These are phyloP conservation scores for Haplosporangium sp. DNA, from an alignment of 371 early-diverging fungal genomes.

Conservation along the genomic window DNA sequence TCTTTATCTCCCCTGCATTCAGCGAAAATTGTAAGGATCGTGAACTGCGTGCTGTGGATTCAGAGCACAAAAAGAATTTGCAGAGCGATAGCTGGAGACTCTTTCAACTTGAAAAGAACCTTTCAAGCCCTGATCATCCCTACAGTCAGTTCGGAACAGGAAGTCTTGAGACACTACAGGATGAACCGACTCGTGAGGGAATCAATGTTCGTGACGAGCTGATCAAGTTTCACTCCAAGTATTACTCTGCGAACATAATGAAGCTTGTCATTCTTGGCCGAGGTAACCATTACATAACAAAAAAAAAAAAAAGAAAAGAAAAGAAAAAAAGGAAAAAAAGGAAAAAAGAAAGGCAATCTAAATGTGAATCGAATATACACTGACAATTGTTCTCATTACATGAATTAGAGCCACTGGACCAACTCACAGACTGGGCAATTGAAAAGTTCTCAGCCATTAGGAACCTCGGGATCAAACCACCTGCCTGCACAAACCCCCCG, in stretches of 20 bases:
- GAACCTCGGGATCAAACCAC: slow-evolving; percentile 80
- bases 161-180: slow-evolving; percentile 85
- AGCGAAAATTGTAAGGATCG: slow-evolving; percentile 89
- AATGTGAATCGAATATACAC: not conserved
- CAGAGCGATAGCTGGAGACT: slow-evolving; percentile 90
- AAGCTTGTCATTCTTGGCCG: slow-evolving; percentile 91
- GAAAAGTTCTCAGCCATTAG: slow-evolving; percentile 78
- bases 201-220: slow-evolving; percentile 87
- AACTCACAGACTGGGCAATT: slow-evolving; percentile 85
- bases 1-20: slow-evolving; percentile 93
- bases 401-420: slow-evolving; percentile 81
- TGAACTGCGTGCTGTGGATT: slow-evolving; percentile 94
- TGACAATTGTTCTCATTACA: not conserved
- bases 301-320: not conserved
- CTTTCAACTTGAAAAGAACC: slow-evolving; percentile 85
- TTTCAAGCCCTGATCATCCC: slow-evolving; percentile 86
- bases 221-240: slow-evolving; percentile 87
- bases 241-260: slow-evolving; percentile 97
- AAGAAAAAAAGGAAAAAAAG: slow-evolving; percentile 60
- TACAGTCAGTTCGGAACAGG: slow-evolving; percentile 91
- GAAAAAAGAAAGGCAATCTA: not conserved
- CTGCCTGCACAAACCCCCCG: slow-evolving; percentile 80
- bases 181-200: slow-evolving; percentile 76
- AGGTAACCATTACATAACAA: slow-evolving; percentile 63
- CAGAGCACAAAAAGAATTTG: slow-evolving; percentile 94